phyloP scores from a whole-genome alignment of 2,329 filamentous ascomycete genomes.

The Diaporthe velutina region DNA sequence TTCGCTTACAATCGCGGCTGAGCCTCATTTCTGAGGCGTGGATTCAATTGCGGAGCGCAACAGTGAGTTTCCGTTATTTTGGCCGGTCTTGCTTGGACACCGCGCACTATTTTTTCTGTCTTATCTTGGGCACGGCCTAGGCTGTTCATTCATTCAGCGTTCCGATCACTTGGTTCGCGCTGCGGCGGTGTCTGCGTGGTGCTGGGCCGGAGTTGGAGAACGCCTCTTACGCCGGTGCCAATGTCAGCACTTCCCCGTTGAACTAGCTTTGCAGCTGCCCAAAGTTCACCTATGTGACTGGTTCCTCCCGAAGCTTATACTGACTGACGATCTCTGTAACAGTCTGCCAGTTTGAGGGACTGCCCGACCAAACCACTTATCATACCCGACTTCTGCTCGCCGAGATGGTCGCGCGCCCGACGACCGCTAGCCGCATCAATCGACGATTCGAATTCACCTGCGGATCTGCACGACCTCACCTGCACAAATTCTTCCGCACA shows the following conservation, averaged over 20 bases:
- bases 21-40: conserved; percentile 56
- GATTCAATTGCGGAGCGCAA: conserved; percentile 48
- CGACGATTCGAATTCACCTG: conserved; percentile 40
- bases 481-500: conserved; percentile 49
- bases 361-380: conserved; percentile 40
- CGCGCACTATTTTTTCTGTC: neutral
- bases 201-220: conserved; percentile 12
- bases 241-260: neutral
- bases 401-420: conserved; percentile 45
- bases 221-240: neutral
- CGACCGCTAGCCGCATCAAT: conserved; percentile 44
- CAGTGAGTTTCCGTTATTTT: conserved; percentile 47
- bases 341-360: neutral
- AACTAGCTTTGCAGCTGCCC: conserved; percentile 18
- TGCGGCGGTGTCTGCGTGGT: neutral
- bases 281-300: neutral
- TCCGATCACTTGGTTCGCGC: conserved; percentile 22
- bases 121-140: neutral
- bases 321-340: conserved; percentile 21
- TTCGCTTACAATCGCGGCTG: conserved; percentile 50
- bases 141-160: neutral
- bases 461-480: conserved; percentile 47
- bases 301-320: neutral
- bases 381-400: conserved; percentile 45
- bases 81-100: neutral